Conservation (phyloP, 345 rosid species). For the Gossypium turneri region DNA sequence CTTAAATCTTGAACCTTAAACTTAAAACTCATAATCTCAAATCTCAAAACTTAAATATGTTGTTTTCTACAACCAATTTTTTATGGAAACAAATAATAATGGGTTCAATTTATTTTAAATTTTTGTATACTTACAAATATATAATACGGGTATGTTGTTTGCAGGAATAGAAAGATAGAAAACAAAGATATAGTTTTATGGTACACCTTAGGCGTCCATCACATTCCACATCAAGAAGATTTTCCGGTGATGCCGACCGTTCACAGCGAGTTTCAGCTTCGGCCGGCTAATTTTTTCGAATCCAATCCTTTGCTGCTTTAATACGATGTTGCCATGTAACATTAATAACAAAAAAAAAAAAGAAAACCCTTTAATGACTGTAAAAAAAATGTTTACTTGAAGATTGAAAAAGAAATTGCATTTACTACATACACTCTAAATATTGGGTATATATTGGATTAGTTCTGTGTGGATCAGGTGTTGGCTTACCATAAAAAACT, state of each 20-base stretch:
- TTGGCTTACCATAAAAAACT: too few relatives aligned
- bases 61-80: too few relatives aligned
- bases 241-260: conserved; percentile 71
- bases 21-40: accelerated
- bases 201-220: conserved; percentile 79
- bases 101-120: neutral
- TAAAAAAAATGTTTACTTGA: too few relatives aligned
- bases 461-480: too few relatives aligned
- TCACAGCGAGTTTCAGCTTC: conserved; percentile 61
- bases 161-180: conserved; percentile 62
- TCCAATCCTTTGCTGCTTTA: conserved; percentile 43
- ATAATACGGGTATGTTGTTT: neutral
- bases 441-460: too few relatives aligned
- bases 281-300: conserved; percentile 63
- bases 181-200: conserved; percentile 73
- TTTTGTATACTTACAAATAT: too few relatives aligned
- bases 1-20: accelerated
- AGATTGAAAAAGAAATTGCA: too few relatives aligned
- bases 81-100: too few relatives aligned
- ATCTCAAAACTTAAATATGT: accelerated
- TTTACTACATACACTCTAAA: too few relatives aligned
- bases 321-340: neutral
- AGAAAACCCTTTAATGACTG: neutral
- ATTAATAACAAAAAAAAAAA: neutral
- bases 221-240: conserved; percentile 74